phyloP scores from a whole-genome alignment of 202 grass and related monocot genomes.

The Hordeum pubiflorum region DNA sequence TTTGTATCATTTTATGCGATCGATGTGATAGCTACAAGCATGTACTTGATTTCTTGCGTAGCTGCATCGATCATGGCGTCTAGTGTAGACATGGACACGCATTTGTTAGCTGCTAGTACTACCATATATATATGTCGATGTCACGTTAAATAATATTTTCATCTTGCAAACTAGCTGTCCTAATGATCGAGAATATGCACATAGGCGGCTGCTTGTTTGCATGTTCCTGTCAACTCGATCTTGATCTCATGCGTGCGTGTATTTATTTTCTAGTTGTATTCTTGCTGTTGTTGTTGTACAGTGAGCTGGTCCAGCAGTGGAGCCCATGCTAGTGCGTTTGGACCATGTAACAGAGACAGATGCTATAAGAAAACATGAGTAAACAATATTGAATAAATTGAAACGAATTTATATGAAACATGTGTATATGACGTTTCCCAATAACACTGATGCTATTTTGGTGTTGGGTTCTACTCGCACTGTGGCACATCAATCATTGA shows the following conservation, averaged over 20 bases:
- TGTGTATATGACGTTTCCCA: neutral
- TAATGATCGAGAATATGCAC: neutral
- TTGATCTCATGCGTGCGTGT: neutral
- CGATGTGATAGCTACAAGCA: slow-evolving; percentile 17
- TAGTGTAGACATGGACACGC: neutral
- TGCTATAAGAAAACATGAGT: neutral
- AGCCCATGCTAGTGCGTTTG: neutral
- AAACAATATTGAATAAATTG: neutral
- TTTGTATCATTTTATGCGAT: neutral
- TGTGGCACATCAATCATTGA: neutral
- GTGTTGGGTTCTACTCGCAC: neutral
- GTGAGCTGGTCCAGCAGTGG: slow-evolving; percentile 10
- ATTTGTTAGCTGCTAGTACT: neutral
- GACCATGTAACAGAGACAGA: slow-evolving; percentile 6
- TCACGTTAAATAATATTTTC: neutral
- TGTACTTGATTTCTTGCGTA: slow-evolving; percentile 8
- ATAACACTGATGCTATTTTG: neutral
- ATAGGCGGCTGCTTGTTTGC: slow-evolving; percentile 18
- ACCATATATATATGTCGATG: neutral
- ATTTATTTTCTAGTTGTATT: slow-evolving; percentile 9
- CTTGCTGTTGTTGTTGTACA: slow-evolving; percentile 14
- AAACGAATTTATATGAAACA: neutral
- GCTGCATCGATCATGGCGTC: neutral
- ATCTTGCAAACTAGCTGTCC: slow-evolving; percentile 23
- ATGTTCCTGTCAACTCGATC: slow-evolving; percentile 25